Percentiles rank a stretch among this genome's conserved stretches.
These are phyloP conservation scores for Plasmodium fragile DNA, from an alignment of 169 alveolate species.

Conservation along the genomic window DNA sequence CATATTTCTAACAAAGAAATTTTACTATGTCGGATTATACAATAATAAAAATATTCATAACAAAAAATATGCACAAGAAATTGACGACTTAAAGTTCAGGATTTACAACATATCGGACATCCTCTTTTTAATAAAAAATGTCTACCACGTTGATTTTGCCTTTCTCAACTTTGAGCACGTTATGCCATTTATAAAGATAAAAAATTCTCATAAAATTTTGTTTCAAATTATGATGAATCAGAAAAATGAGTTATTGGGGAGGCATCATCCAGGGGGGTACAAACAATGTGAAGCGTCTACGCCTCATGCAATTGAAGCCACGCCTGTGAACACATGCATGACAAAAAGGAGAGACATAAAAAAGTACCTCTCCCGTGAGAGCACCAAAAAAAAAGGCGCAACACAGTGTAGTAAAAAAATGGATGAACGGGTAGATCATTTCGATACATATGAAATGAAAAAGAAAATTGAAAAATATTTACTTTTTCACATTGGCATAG, in stretches of 20 bases:
- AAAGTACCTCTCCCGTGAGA: conserved; percentile 11
- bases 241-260: background rate
- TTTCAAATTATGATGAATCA: conserved; percentile 27
- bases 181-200: conserved; percentile 55
- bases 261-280: background rate
- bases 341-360: background rate
- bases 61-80: conserved; percentile 68
- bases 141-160: conserved; percentile 39
- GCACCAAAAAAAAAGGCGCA: background rate
- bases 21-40: conserved; percentile 64
- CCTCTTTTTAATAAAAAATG: conserved; percentile 56
- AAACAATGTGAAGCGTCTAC: background rate
- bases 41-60: conserved; percentile 64
- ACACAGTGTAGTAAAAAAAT: background rate
- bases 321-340: background rate
- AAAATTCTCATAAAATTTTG: conserved; percentile 64
- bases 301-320: background rate
- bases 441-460: background rate
- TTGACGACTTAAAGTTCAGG: conserved; percentile 69
- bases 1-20: conserved; percentile 33
- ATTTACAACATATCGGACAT: conserved; percentile 35
- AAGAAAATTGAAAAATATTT: conserved; percentile 18
- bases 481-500: conserved; percentile 12
- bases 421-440: background rate
- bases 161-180: conserved; percentile 39